Conservation (phyloP, 148 eudicot species). For the Gaultheria prostrata region DNA sequence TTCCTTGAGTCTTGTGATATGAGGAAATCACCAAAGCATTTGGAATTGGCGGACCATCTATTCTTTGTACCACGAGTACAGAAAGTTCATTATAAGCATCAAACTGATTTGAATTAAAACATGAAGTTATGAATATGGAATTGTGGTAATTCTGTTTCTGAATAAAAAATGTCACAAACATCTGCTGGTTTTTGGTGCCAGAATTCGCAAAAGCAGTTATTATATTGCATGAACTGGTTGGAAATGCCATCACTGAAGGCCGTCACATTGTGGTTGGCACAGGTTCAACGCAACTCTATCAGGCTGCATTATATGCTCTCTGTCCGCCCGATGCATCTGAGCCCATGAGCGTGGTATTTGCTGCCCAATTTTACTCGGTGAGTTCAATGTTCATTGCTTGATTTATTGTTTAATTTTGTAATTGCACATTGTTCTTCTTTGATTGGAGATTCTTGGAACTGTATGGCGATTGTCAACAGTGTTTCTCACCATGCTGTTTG, state of each 20-base stretch:
- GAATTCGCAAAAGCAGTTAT: slow-evolving; percentile 54
- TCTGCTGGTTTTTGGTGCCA: slow-evolving; percentile 92
- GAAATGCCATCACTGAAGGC: slow-evolving; percentile 72
- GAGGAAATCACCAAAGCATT: background rate
- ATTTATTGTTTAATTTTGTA: background rate
- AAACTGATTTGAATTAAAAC: background rate
- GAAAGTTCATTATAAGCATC: slow-evolving; percentile 4
- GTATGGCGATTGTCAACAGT: background rate
- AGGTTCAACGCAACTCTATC: slow-evolving; percentile 85
- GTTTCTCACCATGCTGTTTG: background rate
- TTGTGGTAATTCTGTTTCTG: background rate
- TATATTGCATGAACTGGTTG: slow-evolving; percentile 67
- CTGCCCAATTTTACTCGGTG: slow-evolving; percentile 90
- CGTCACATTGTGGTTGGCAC: slow-evolving; percentile 87
- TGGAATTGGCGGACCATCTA: slow-evolving; percentile 2
- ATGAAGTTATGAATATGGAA: slow-evolving; percentile 4
- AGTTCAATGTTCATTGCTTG: slow-evolving; percentile 25
- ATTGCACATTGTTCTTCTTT: background rate
- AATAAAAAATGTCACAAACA: slow-evolving; percentile 40
- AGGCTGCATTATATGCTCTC: slow-evolving; percentile 88
- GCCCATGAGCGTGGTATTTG: slow-evolving; percentile 81
- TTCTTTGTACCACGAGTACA: slow-evolving; percentile 2
- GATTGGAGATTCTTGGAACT: slow-evolving; percentile 1
- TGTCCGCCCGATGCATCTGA: slow-evolving; percentile 32
- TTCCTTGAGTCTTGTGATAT: slow-evolving; percentile 5